Evolutionary conservation across 495 filamentous ascomycete species (phyloP), one percentile per base, ranked within the genome.

Genomic region (Tuber aestivum): DNA sequence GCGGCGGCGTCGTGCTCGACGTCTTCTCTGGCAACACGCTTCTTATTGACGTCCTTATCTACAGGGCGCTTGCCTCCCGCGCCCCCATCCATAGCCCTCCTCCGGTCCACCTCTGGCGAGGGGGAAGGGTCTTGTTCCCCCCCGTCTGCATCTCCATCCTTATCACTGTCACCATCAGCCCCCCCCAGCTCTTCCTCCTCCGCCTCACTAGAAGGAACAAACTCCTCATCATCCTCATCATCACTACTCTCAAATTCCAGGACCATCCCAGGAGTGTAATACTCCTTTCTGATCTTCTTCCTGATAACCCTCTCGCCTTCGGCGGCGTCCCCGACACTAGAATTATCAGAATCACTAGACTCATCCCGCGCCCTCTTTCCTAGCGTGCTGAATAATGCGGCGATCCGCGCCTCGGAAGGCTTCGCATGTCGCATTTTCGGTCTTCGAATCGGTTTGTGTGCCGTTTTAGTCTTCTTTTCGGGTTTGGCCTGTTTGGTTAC

Each of bases 141-240:
- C 27, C 16, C 12, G n/a, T 65, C 56, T 7, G 3, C 56, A 35
- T 35, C 27, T 18, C 18, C 56, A 65, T 18, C 27, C 1, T 35
- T 16, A 35, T 20, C 56, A 7, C 56, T 65, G 14, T 65, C 56
- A 3, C 56, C 18, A 65, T 65, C 32, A 35, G 5, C 14, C 56
- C 12, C 56, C n/a, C 12, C 56, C n/a, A 4, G 1, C 56, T 61
- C n/a, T 4, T 32, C 56, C 56, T 65, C 27, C 27, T 35, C 56
- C 56, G 2, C 56, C 27, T 65, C 27, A 12, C 27, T 16, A 35
- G 56, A 14, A 16, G 56, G 12, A 16, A 35, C 56, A 65, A 65
- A 65, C 27, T 65, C 56, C 27, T 35, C 56, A 14, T 65, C 56
- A 35, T 65, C 56, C 56, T 65, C 56, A 65, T 65, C 56, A 65